Conservation (phyloP, 1,284 basidiomycete species). For the Trametes versicolor region DNA sequence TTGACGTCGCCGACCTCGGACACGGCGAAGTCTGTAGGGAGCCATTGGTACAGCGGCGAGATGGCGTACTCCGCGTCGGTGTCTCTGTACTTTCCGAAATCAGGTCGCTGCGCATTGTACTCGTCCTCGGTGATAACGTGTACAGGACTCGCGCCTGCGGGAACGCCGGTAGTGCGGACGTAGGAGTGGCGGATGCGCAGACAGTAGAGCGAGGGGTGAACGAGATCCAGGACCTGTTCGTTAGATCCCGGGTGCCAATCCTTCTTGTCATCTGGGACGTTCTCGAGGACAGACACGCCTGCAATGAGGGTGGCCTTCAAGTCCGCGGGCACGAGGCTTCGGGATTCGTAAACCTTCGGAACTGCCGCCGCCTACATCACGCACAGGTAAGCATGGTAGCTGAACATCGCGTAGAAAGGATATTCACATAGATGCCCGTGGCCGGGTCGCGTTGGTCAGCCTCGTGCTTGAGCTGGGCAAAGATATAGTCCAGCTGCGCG, state of each 20-base stretch:
- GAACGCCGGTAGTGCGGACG: conserved; percentile 4
- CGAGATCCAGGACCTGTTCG: conserved; percentile 36
- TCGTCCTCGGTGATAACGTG: conserved; percentile 5
- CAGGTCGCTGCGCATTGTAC: conserved; percentile 7
- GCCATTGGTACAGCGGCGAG: conserved; percentile 28
- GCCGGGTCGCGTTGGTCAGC: conserved; percentile 51
- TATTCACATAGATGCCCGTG: conserved; percentile 48
- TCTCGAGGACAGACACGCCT: conserved; percentile 20
- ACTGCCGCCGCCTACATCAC: conserved; percentile 26
- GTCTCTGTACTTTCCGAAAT: not conserved
- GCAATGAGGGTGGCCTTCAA: conserved; percentile 13
- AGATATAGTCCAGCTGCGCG: conserved; percentile 49
- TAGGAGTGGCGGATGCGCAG: conserved; percentile 22
- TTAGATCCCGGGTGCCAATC: conserved; percentile 40
- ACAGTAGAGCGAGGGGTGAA: conserved; percentile 25
- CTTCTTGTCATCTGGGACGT: conserved; percentile 23
- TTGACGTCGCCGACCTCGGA: conserved; percentile 11
- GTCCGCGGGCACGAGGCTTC: conserved; percentile 14
- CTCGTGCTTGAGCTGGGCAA: conserved; percentile 60
- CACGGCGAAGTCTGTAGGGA: conserved; percentile 32
- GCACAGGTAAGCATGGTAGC: not conserved
- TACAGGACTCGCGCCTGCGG: not conserved
- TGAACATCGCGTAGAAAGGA: not conserved
- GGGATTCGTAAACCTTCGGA: conserved; percentile 55
- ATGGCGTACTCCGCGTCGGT: not conserved